phyloP scores from a whole-genome alignment of 2,329 filamentous ascomycete genomes.

The Rutstroemia sp. region DNA sequence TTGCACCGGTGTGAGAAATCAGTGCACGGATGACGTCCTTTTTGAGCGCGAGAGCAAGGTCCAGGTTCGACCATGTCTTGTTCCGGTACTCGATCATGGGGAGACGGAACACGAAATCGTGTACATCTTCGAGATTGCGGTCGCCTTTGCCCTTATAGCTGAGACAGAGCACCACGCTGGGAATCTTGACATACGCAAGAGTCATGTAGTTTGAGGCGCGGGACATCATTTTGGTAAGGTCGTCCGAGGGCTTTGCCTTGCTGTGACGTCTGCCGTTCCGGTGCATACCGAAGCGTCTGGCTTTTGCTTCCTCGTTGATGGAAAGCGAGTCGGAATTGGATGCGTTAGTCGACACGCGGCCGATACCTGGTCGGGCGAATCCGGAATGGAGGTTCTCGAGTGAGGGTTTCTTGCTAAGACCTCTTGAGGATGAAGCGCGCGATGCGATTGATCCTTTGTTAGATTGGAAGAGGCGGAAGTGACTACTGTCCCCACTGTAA shows the following conservation, averaged over 20 bases:
- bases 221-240: slow-evolving; percentile 92
- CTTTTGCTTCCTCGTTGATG: slow-evolving; percentile 27
- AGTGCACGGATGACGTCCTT: slow-evolving; percentile 90
- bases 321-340: slow-evolving; percentile 20
- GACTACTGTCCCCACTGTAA: slow-evolving; percentile 27
- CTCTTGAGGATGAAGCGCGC: slow-evolving; percentile 14
- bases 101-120: slow-evolving; percentile 94
- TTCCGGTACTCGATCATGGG: slow-evolving; percentile 93
- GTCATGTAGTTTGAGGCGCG: slow-evolving; percentile 97
- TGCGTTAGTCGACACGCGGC: slow-evolving; percentile 19
- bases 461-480: slow-evolving; percentile 38
- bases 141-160: slow-evolving; percentile 96
- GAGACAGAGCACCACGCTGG: slow-evolving; percentile 88
- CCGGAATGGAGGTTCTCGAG: slow-evolving; percentile 26
- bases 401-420: slow-evolving; percentile 27
- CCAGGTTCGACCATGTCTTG: slow-evolving; percentile 98
- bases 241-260: slow-evolving; percentile 67
- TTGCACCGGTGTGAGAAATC: slow-evolving; percentile 90
- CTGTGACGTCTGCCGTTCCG: slow-evolving; percentile 40
- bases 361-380: slow-evolving; percentile 18
- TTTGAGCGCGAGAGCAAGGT: slow-evolving; percentile 86
- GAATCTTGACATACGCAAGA: slow-evolving; percentile 88
- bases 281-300: slow-evolving; percentile 47
- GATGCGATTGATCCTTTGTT: slow-evolving; percentile 23
- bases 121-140: slow-evolving; percentile 92